phyloP scores from a whole-genome alignment of 371 early-diverging fungal species.

The Smittium culicis region DNA sequence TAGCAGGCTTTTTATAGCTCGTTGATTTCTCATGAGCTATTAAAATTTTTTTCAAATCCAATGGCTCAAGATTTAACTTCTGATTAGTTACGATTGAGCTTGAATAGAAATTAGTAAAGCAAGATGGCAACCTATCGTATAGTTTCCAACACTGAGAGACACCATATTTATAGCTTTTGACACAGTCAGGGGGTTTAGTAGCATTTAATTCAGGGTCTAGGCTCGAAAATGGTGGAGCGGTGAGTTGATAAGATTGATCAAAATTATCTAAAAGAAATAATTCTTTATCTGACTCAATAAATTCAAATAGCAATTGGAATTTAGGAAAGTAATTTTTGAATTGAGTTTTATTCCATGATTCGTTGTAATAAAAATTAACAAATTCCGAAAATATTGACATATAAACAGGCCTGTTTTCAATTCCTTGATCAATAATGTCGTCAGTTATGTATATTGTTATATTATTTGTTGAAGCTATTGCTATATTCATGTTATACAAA shows the following conservation, averaged over 20 bases:
- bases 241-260: not conserved
- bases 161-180: not conserved
- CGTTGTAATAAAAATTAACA: not conserved
- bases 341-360: not conserved
- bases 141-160: not conserved
- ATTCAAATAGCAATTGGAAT: not conserved
- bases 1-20: not conserved
- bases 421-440: not conserved
- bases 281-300: not conserved
- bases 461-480: not conserved
- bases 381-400: not conserved
- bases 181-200: not conserved
- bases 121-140: not conserved
- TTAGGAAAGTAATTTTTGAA: not conserved
- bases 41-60: not conserved
- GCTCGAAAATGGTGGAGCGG: not conserved
- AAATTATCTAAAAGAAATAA: not conserved
- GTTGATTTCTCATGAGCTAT: not conserved
- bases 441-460: not conserved
- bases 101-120: not conserved
- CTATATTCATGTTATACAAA: not conserved
- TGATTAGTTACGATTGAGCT: not conserved
- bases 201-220: not conserved
- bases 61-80: not conserved
- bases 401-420: not conserved